These are phyloP conservation scores for Oryza australiensis DNA, from an alignment of 176 grass and related monocot genomes.

Conservation along the genomic window DNA sequence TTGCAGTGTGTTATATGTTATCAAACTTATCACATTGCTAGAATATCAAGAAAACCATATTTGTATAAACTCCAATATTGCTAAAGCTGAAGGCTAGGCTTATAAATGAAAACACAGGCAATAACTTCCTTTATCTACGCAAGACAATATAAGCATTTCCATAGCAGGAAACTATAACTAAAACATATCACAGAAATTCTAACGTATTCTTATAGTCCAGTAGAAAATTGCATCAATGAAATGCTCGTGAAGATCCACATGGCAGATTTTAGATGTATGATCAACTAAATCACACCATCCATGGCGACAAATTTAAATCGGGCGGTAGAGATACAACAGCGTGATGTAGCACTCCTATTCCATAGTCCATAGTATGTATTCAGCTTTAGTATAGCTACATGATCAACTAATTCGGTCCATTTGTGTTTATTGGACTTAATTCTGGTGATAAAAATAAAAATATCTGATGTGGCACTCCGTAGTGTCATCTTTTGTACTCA, in stretches of 20 bases:
- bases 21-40: not conserved
- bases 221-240: not conserved
- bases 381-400: too few relatives aligned
- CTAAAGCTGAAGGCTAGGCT: not conserved
- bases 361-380: too few relatives aligned
- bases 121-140: conserved; percentile 12
- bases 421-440: too few relatives aligned
- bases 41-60: not conserved
- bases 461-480: not conserved
- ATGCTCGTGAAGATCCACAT: not conserved
- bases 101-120: not conserved
- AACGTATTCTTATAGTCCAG: not conserved
- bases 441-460: too few relatives aligned
- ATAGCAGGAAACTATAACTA: not conserved
- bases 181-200: not conserved
- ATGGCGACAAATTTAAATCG: not conserved
- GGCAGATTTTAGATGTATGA: not conserved
- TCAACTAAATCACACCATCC: not conserved
- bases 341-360: too few relatives aligned
- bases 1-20: not conserved
- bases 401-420: too few relatives aligned
- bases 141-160: conserved; percentile 8
- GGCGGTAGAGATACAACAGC: not conserved
- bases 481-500: not conserved
- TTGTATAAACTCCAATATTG: not conserved